A percentile compares a stretch with the other conserved stretches of the same genome.
Conservation (phyloP, 1,284 basidiomycete species). For the Neonothopanus nambi region DNA sequence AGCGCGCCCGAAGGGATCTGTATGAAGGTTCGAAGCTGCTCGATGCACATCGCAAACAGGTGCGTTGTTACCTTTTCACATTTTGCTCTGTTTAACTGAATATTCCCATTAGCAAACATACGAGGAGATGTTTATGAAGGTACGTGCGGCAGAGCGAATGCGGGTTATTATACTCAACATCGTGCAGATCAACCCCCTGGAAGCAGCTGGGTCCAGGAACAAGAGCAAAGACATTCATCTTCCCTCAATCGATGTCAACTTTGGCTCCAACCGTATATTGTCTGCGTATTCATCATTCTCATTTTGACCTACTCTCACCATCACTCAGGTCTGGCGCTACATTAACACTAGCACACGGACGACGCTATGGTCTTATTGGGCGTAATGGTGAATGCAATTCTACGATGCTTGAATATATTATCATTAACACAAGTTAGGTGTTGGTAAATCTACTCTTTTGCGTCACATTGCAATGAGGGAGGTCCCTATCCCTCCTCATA, state of each 20-base stretch:
- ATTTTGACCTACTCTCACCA: constrained; percentile 9
- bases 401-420: background rate
- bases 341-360: constrained; percentile 86
- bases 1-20: constrained; percentile 83
- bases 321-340: constrained; percentile 75
- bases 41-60: constrained; percentile 90
- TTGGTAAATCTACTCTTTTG: constrained; percentile 97
- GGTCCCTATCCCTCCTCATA: constrained; percentile 89
- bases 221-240: constrained; percentile 98
- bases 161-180: background rate
- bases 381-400: constrained; percentile 58
- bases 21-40: constrained; percentile 97
- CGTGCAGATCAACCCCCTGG: constrained; percentile 87
- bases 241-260: constrained; percentile 93
- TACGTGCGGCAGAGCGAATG: constrained; percentile 17
- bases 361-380: constrained; percentile 86
- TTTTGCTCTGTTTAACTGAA: constrained; percentile 13
- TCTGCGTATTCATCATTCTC: constrained; percentile 41
- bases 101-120: constrained; percentile 74
- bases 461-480: constrained; percentile 96
- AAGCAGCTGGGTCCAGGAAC: constrained; percentile 81
- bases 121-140: constrained; percentile 99
- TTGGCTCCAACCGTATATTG: constrained; percentile 92
- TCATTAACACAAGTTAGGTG: constrained; percentile 49
- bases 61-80: constrained; percentile 27